These are phyloP conservation scores for Eremothecium coryli DNA, from an alignment of 1,139 yeast species.

Conservation along the genomic window DNA sequence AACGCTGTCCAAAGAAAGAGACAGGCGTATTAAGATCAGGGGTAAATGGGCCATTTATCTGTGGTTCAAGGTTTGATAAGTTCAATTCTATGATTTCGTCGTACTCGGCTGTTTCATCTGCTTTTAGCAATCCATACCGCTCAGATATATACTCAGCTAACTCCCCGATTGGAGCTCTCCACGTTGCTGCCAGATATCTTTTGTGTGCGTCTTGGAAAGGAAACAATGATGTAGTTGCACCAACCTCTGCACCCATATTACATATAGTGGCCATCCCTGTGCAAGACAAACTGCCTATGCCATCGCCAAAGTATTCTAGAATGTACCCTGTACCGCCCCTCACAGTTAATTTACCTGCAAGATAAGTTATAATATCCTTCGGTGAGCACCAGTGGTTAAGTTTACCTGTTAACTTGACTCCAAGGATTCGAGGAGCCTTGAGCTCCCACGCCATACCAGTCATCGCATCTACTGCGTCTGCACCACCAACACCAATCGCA, in stretches of 20 bases:
- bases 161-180: constrained; percentile 73
- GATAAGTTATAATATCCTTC: constrained; percentile 89
- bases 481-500: constrained; percentile 99
- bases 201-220: constrained; percentile 91
- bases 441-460: constrained; percentile 95
- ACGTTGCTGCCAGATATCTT: constrained; percentile 82
- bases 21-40: constrained; percentile 98
- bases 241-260: constrained; percentile 99
- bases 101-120: constrained; percentile 92
- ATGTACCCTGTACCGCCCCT: constrained; percentile 99
- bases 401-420: constrained; percentile 93
- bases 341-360: constrained; percentile 96
- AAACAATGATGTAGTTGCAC: constrained; percentile 98
- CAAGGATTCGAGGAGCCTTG: constrained; percentile 95
- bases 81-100: constrained; percentile 94
- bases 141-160: constrained; percentile 66
- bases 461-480: constrained; percentile 98
- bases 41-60: constrained; percentile 97
- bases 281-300: constrained; percentile 92
- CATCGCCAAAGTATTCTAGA: constrained; percentile 95
- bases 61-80: constrained; percentile 92
- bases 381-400: constrained; percentile 99
- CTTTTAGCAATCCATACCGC: constrained; percentile 70
- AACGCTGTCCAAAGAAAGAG: constrained; percentile 84
- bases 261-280: constrained; percentile 99